Conservation (phyloP, 2,329 filamentous ascomycete genomes). For the Penicillium aurantiogriseum region DNA sequence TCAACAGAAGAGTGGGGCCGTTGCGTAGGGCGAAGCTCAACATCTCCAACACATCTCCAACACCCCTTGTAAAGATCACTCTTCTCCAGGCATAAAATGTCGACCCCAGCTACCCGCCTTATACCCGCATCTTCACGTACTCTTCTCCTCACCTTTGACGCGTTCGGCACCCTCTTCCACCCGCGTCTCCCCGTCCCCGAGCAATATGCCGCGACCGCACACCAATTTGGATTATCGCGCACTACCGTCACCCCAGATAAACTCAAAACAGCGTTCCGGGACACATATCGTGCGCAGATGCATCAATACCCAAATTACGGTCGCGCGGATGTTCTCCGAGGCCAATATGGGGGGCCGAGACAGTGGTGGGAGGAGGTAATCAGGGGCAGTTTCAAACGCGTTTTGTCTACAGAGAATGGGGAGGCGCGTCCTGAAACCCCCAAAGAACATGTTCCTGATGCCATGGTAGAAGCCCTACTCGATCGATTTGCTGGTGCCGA, state of each 20-base stretch:
- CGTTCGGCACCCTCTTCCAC: constrained; percentile 47
- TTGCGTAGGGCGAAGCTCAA: background rate
- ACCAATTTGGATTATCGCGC: constrained; percentile 36
- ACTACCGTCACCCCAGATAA: constrained; percentile 26
- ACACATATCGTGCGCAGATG: constrained; percentile 34
- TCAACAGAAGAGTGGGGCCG: background rate
- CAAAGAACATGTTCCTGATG: constrained; percentile 29
- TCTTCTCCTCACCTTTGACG: constrained; percentile 48
- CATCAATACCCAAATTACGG: constrained; percentile 45
- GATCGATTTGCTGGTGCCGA: constrained; percentile 40
- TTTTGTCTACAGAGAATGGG: constrained; percentile 11
- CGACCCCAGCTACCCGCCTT: background rate
- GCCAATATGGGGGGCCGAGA: constrained; percentile 38
- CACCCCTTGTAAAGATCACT: background rate
- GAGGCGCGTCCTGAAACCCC: background rate
- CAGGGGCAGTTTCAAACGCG: constrained; percentile 35
- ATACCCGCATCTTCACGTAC: constrained; percentile 13
- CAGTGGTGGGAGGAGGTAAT: constrained; percentile 49
- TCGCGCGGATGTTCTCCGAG: constrained; percentile 37
- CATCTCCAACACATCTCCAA: background rate
- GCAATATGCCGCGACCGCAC: constrained; percentile 43
- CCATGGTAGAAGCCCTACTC: constrained; percentile 36
- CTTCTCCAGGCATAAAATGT: background rate
- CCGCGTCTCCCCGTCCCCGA: constrained; percentile 40
- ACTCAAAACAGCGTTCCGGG: constrained; percentile 39